Evolutionary conservation across 305 asterid genomes (phyloP).

Genomic region (Caryopteris hybrid): DNA sequence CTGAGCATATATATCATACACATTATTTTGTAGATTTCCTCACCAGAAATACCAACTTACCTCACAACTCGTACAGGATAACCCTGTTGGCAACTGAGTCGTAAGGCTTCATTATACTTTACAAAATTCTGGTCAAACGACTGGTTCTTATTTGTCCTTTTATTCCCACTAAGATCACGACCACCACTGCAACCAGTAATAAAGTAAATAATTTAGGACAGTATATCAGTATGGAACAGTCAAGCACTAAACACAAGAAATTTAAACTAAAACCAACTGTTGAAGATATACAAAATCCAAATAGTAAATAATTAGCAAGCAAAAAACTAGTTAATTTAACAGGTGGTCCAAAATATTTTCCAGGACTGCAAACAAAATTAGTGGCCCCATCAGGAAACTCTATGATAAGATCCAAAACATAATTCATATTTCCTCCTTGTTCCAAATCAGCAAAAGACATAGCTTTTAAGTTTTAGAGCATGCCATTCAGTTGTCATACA

Average conservation of each 20-base stretch:
- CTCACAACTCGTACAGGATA: conserved; percentile 95
- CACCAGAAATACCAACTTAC: conserved; percentile 32
- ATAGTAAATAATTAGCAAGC: neutral
- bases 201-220: conserved; percentile 16
- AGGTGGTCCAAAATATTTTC: neutral
- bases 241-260: neutral
- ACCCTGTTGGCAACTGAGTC: conserved; percentile 75
- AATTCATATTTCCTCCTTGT: neutral
- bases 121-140: conserved; percentile 69
- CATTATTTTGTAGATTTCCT: neutral
- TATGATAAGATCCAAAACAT: neutral
- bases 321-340: neutral
- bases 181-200: conserved; percentile 68
- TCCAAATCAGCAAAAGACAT: neutral
- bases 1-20: neutral
- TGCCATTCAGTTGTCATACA: neutral
- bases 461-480: neutral
- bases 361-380: neutral
- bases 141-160: conserved; percentile 74
- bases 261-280: neutral
- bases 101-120: conserved; percentile 66
- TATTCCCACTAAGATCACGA: conserved; percentile 82
- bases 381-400: neutral
- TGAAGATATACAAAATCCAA: neutral
- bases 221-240: neutral